Base-by-base conservation (phyloP, 306 rosid genomes). In the Carpinus fangiana region DNA sequence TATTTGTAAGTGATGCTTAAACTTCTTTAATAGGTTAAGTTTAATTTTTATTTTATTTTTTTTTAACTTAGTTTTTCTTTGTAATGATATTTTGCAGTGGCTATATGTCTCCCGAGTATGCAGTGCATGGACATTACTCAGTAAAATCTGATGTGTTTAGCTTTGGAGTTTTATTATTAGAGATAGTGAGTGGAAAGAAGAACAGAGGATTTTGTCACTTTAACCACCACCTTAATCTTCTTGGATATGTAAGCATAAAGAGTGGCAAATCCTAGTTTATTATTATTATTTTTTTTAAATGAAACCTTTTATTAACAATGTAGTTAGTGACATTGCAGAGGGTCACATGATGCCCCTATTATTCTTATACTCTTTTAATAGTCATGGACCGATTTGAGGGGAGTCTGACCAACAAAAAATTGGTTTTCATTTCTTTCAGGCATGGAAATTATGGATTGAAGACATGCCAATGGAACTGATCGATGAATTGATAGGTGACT, bases 21-120 rank as follows among this genome's bases (percentile, higher is more conserved):
- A 34, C n/a, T 36, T 17, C 43, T 0, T 16, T 6, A 34, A 17
- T 65, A 65, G 77, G 71, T 70, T 34, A 16, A 9, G 36, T 16
- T 13, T 8, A 34, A n/a, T 36, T 16, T 34, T 23, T 23, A 23
- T 23, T 23, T 23, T 23, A 0, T 23, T 23, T 2, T 31, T 65
- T 64, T 12, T 1, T 2, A 14, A 17, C 46, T 36, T 36, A 9
- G 34, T n/a, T 28, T 61, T 26, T 31, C 28, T 34, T 7, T 65
- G 23, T 10, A 34, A 60, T 28, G 17, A 61, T 61, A 7, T 69
- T 45, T 13, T 53, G 12, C 76, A 89, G 93, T 50, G 90, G 89
- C 21, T 89, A 89, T 21, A 89, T 89, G 87, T 68, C 88, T 11
- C 92, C 84, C 0, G 87, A 86, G 61, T 89, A 89, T 73, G 86